phyloP scores from a whole-genome alignment of 257 asterid species.

The Nicotiana knightiana region DNA sequence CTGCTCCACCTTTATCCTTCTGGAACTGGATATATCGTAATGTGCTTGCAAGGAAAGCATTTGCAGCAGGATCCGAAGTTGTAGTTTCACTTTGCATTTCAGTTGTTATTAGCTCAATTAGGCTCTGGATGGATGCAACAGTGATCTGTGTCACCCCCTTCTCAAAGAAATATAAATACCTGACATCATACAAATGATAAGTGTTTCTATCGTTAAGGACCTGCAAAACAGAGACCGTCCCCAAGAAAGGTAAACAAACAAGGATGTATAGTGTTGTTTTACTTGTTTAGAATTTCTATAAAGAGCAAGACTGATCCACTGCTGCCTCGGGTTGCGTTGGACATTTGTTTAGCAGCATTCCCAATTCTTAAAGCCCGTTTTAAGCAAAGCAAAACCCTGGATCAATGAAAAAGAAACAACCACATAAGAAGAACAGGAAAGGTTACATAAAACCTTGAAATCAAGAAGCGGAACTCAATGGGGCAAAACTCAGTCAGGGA shows the following conservation, averaged over 20 bases:
- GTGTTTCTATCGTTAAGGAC: background rate
- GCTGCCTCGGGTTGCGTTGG: conserved; percentile 85
- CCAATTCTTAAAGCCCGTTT: conserved; percentile 96
- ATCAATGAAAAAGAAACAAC: conserved; percentile 11
- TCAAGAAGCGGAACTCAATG: background rate
- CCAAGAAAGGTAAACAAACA: background rate
- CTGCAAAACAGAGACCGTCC: background rate
- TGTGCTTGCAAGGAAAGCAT: conserved; percentile 81
- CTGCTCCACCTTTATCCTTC: conserved; percentile 95
- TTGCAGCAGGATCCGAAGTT: conserved; percentile 66
- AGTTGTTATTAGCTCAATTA: conserved; percentile 69
- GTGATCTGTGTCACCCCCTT: conserved; percentile 80
- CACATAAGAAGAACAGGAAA: background rate
- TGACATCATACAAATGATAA: conserved; percentile 21
- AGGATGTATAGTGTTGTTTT: conserved; percentile 12
- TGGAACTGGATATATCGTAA: conserved; percentile 85
- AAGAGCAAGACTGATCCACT: conserved; percentile 74
- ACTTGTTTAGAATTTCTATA: conserved; percentile 96
- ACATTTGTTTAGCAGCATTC: conserved; percentile 96
- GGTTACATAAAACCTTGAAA: background rate
- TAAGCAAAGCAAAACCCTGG: conserved; percentile 91
- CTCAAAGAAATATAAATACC: conserved; percentile 95
- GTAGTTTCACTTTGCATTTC: conserved; percentile 66
- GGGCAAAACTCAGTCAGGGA: background rate
- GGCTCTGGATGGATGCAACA: conserved; percentile 74